A percentile compares a stretch with the other conserved stretches of the same genome.
These are phyloP conservation scores for Cystobasidium pallidum DNA, from an alignment of 1,284 basidiomycete species.

Conservation along the genomic window DNA sequence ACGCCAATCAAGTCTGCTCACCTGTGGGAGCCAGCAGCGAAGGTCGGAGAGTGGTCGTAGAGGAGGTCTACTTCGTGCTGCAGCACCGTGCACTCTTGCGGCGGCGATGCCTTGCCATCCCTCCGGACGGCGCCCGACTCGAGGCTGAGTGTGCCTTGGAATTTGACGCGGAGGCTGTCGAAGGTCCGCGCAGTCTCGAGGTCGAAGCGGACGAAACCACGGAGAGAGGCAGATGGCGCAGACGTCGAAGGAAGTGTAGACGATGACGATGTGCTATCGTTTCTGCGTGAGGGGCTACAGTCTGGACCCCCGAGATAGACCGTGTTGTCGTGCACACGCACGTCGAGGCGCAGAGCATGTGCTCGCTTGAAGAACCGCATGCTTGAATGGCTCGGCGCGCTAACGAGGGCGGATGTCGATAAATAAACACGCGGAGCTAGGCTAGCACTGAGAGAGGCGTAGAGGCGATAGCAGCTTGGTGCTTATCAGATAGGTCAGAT, in stretches of 20 bases:
- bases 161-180: conserved; percentile 2
- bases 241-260: neutral
- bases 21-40: conserved; percentile 4
- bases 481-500: neutral
- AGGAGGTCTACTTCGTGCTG: conserved; percentile 21
- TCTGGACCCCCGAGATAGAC: conserved; percentile 34
- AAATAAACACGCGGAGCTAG: neutral
- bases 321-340: conserved; percentile 8
- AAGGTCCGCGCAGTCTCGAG: conserved; percentile 8
- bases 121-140: neutral
- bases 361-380: conserved; percentile 32
- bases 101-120: conserved; percentile 1
- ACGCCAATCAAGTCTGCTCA: neutral
- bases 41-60: conserved; percentile 19
- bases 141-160: conserved; percentile 12
- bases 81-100: conserved; percentile 5
- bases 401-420: conserved; percentile 9
- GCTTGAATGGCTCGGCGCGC: conserved; percentile 14
- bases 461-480: too few species aligned
- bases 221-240: conserved; percentile 25
- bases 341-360: conserved; percentile 29
- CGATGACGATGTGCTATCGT: conserved; percentile 8
- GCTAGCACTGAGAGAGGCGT: neutral
- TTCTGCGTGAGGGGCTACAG: neutral
- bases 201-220: conserved; percentile 26